Evolutionary conservation across 2,329 filamentous ascomycete species (phyloP), one percentile per base, ranked within the genome.

Genomic region (Alternaria arbusti): DNA sequence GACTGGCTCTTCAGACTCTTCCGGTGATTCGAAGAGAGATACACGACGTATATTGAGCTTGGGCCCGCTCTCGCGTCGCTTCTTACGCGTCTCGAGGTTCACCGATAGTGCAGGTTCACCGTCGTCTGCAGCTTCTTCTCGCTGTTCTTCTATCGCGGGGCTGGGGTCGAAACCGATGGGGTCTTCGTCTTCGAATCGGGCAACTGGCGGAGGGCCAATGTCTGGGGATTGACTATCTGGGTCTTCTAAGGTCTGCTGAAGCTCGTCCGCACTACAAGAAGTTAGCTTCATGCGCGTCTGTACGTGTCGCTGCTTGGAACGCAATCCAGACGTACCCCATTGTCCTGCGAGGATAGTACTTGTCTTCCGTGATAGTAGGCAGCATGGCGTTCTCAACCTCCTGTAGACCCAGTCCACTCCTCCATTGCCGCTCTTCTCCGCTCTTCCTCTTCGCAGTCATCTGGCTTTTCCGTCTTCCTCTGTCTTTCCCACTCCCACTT

Each of bases 341-440:
- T 10, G 91, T 92, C 69, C 85, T 84, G 56, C 91, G 84, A 11
- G 90, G 89, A 72, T 87, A 92, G 3, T 84, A 80, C 72, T 91
- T 92, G 75, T 88, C 87, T 77, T 95, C 92, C 40, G 86, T 82
- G 54, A 95, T 93, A 1, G 89, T 88, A 9, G 90, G 87, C 68
- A 92, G 77, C 72, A 87, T 83, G 22, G 85, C 84, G 68, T 89
- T 85, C 67, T 86, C 83, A 23, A 81, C 72, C 57, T 77, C 74
- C 50, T 78, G 75, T 12, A 79, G 60, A 4, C 76, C 74, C 45
- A 76, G 58, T 30, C 74, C 89, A 84, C 73, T 86, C 82, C 64
- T 85, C 84, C 73, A 88, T 80, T 72, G 89, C 83, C 67, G 85
- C 63, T 87, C 86, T 2, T 86, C 84, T 5, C 86, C 86, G 70